Evolutionary conservation across 129 eudicot genomes (phyloP), one percentile per base, ranked within the genome.

Genomic region (Tagetes patula): DNA sequence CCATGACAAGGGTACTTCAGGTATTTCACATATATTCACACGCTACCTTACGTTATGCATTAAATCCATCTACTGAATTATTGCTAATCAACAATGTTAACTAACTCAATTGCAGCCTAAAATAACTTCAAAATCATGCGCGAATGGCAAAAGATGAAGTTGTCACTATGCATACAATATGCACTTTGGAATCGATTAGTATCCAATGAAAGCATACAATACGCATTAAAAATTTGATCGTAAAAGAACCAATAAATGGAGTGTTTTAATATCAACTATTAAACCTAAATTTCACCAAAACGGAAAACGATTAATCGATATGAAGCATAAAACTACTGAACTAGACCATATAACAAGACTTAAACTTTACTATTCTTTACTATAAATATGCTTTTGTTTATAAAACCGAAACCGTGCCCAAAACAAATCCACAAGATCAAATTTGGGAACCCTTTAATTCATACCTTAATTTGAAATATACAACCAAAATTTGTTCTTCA

Each of bases 1-100:
- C 63, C 77, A 72, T 36, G 46, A 63, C 13, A 67, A 67, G 69
- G 62, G 48, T 36, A 67, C 4, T 36, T 76, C 10, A 67, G 74
- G 68, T 43, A 42, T 67, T 34, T 55, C 67, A 66, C 50, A 45
- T 42, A 76, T 42, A 55, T 13, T 56, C 49, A 14, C 45, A 76
- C 67, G 46, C 47, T 42, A 43, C 8, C 41, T 36, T 12, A 9
- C 40, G 59, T 41, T 42, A 41, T 70, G 52, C 14, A 8, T 69
- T 8, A 34, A 38, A 41, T 20, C 30, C 32, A 37, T 42, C 49
- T 38, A 5, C 20, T 67, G 30, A 11, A 67, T 6, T 31, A 66
- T 20, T 8, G 11, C 11, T 43, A 43, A 43, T 0, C 48, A 43
- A 43, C 48, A 8, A 43, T 43, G 48, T 43, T 10, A 1, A 43